Evolutionary conservation across 176 grass and related monocot species (phyloP).

Genomic region (Elaeis guineensis): DNA sequence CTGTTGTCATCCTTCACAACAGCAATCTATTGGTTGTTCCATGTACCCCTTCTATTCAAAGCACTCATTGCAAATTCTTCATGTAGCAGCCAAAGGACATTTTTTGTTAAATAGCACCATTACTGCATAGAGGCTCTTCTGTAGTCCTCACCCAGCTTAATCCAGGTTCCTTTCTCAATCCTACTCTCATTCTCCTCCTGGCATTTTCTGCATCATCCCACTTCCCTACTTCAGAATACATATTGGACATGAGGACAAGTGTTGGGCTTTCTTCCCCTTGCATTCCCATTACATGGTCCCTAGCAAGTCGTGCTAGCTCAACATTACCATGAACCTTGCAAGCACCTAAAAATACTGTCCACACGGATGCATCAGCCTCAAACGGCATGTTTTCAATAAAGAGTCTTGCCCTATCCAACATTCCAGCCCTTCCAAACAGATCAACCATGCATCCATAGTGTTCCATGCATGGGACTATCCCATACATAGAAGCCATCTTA

Average conservation of each 20-base stretch:
- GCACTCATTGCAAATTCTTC: too few relatives aligned
- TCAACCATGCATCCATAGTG: slow-evolving; percentile 42
- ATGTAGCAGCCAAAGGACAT: too few relatives aligned
- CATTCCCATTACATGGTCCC: slow-evolving; percentile 14
- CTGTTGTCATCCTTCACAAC: too few relatives aligned
- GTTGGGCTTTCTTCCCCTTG: slow-evolving; percentile 12
- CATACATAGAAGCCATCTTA: slow-evolving; percentile 24
- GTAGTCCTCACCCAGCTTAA: slow-evolving; percentile 22
- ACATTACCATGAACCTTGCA: slow-evolving; percentile 40
- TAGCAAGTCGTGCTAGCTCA: slow-evolving; percentile 19
- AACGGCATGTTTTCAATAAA: slow-evolving; percentile 27
- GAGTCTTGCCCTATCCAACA: slow-evolving; percentile 23
- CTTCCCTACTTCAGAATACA: slow-evolving; percentile 29
- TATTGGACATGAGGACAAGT: slow-evolving; percentile 31
- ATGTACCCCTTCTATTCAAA: too few relatives aligned
- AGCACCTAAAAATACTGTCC: slow-evolving; percentile 25
- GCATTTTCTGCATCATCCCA: slow-evolving; percentile 26
- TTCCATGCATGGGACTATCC: slow-evolving; percentile 25
- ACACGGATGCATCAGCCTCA: slow-evolving; percentile 30
- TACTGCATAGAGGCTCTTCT: neutral
- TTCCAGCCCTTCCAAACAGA: slow-evolving; percentile 31
- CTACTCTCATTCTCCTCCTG: slow-evolving; percentile 8
- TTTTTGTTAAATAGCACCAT: neutral
- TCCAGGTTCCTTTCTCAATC: slow-evolving; percentile 25
- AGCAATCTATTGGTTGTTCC: too few relatives aligned